Conservation (phyloP, 371 early-diverging fungal genomes). For the Dinochytrium kinnereticum region DNA sequence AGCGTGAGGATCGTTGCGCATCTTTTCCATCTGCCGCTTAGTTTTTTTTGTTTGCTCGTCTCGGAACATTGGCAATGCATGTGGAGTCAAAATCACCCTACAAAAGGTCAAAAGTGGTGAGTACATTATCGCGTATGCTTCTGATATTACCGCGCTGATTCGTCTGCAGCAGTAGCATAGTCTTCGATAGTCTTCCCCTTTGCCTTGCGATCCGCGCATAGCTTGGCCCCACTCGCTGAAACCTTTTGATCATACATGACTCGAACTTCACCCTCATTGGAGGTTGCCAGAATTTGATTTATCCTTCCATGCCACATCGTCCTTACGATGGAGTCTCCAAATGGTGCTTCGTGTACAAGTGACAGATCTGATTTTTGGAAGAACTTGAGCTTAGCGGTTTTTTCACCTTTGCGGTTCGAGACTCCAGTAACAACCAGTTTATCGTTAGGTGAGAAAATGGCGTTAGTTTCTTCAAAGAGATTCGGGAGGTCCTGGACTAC, state of each 20-base stretch:
- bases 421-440: slow-evolving; percentile 58
- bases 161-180: slow-evolving; percentile 28
- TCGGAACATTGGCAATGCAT: slow-evolving; percentile 86
- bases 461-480: slow-evolving; percentile 80
- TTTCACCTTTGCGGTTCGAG: slow-evolving; percentile 68
- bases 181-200: slow-evolving; percentile 74
- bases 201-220: slow-evolving; percentile 69
- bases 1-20: slow-evolving; percentile 75
- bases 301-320: slow-evolving; percentile 87
- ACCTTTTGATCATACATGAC: slow-evolving; percentile 79
- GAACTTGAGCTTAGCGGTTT: slow-evolving; percentile 67
- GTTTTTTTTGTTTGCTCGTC: slow-evolving; percentile 62
- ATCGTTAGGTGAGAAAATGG: slow-evolving; percentile 89
- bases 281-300: slow-evolving; percentile 82
- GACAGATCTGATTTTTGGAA: slow-evolving; percentile 73
- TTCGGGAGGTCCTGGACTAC: slow-evolving; percentile 64
- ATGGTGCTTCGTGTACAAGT: slow-evolving; percentile 33
- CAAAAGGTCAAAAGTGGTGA: not conserved
- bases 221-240: slow-evolving; percentile 77
- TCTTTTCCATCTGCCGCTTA: slow-evolving; percentile 78
- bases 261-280: slow-evolving; percentile 73
- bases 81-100: slow-evolving; percentile 84
- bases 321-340: slow-evolving; percentile 62
- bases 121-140: not conserved
- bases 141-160: slow-evolving; percentile 24